These are phyloP conservation scores for Closterium sp. DNA, from an alignment of 139 green algal genomes.

Conservation along the genomic window DNA sequence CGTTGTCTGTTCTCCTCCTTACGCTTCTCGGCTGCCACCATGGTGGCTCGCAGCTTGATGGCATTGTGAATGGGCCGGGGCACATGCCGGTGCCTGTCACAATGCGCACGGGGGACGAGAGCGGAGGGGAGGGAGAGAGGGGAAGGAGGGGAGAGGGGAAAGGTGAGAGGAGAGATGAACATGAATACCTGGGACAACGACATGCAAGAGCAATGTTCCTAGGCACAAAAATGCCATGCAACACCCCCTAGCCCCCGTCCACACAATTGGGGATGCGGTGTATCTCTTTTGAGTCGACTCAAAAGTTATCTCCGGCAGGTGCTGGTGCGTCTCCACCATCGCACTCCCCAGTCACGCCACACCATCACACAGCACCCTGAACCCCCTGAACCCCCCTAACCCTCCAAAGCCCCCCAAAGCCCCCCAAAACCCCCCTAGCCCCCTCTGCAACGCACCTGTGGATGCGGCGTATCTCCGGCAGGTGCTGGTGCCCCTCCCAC, in stretches of 20 bases:
- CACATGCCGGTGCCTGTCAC: conserved; percentile 82
- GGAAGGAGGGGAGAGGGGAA: background rate
- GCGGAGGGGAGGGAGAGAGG: background rate
- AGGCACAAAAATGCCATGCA: no score
- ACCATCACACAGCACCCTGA: no score
- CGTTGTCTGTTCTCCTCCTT: conserved; percentile 73
- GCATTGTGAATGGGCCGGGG: conserved; percentile 87
- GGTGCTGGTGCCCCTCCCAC: conserved; percentile 90
- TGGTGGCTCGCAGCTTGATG: conserved; percentile 64
- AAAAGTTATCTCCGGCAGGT: no score
- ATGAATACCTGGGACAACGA: no score
- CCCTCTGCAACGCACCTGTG: conserved; percentile 35
- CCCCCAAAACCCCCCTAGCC: background rate
- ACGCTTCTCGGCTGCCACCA: conserved; percentile 71
- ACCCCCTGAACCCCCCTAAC: background rate
- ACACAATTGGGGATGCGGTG: no score
- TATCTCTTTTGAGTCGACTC: background rate
- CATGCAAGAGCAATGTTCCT: no score
- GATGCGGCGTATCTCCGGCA: conserved; percentile 90
- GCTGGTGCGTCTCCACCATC: no score
- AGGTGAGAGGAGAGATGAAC: background rate
- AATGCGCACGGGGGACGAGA: background rate
- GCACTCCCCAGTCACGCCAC: no score
- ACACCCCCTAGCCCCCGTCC: no score
- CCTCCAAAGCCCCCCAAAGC: no score